Base-by-base conservation (phyloP, 345 rosid species). In the Durio zibethinus region DNA sequence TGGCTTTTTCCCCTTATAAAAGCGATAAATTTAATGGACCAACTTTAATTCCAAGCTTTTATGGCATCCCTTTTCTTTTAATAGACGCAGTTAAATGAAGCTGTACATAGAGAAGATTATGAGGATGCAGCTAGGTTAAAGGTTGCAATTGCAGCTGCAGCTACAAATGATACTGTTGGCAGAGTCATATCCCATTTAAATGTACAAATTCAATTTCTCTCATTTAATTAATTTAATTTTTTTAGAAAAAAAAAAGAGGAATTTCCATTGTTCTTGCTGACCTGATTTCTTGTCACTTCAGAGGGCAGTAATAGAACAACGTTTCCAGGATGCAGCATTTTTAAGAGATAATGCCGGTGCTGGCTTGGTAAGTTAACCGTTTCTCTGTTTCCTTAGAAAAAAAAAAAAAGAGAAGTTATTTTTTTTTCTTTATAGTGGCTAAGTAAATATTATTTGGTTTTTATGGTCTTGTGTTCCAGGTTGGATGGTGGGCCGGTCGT, bases 401-500 rank as follows among this genome's bases (percentile, higher is more conserved):
- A n/a, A n/a, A n/a, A 10, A 33, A 47, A 40, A 42, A 16, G 53
- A 16, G 35, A 27, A 16, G n/a, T n/a, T n/a, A n/a, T 11, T 53
- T 4, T 0, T 1, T 23, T 47, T 40, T 2, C 18, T 18, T 48
- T 31, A 4, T 50, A 29, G 27, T 29, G 43, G 60, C 4, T 10
- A 71, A 50, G 61, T 71, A 71, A 10, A 71, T 50, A 20, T 50
- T 33, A 23, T 50, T 35, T 76, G 38, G 23, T 42, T 57, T 50
- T 70, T 33, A 25, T 77, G 77, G 27, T 74, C 9, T 36, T 80
- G 71, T 78, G 31, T 81, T 81, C 35, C 60, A 95, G 99, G 90
- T 95, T 80, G 99, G 99, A 68, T 95, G 99, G 99, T 95, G 99
- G 98, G 87, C 98, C 50, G 99, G 99, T 50, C 82, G 88, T 62